Conservation (phyloP, 2,329 filamentous ascomycete species). For the Colletotrichum sublineola region DNA sequence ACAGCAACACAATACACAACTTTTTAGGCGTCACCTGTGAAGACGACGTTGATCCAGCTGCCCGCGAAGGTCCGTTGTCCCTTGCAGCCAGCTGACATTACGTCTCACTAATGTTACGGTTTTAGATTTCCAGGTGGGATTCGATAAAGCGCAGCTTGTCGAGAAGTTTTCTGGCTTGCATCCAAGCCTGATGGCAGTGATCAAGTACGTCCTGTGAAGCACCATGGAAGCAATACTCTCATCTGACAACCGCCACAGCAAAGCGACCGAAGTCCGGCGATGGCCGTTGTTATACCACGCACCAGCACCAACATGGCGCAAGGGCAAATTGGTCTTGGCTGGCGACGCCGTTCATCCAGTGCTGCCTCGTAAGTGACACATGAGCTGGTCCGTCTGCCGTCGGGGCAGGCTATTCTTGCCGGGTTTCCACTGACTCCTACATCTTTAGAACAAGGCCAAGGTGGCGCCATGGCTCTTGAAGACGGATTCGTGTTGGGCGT, state of each 20-base stretch:
- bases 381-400: slow-evolving; percentile 16
- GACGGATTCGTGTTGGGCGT: slow-evolving; percentile 52
- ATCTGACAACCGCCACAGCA: slow-evolving; percentile 44
- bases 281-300: slow-evolving; percentile 53
- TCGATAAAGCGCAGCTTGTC: slow-evolving; percentile 46
- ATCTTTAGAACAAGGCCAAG: slow-evolving; percentile 54
- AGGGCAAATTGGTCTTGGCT: slow-evolving; percentile 49
- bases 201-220: slow-evolving; percentile 45
- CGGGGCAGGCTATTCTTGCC: background rate
- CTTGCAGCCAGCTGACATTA: fast-evolving
- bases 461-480: slow-evolving; percentile 53
- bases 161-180: slow-evolving; percentile 48
- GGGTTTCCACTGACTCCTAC: background rate
- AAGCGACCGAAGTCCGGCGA: slow-evolving; percentile 51
- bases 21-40: slow-evolving; percentile 52
- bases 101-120: background rate
- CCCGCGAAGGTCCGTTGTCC: slow-evolving; percentile 26
- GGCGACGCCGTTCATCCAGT: slow-evolving; percentile 57
- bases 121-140: slow-evolving; percentile 36
- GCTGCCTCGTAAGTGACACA: slow-evolving; percentile 50
- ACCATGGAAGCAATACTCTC: background rate
- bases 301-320: slow-evolving; percentile 51
- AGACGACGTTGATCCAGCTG: slow-evolving; percentile 39
- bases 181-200: slow-evolving; percentile 46
- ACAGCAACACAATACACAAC: slow-evolving; percentile 51